phyloP scores from a whole-genome alignment of 805 yeast species.

The Phaffomyces thermotolerans region DNA sequence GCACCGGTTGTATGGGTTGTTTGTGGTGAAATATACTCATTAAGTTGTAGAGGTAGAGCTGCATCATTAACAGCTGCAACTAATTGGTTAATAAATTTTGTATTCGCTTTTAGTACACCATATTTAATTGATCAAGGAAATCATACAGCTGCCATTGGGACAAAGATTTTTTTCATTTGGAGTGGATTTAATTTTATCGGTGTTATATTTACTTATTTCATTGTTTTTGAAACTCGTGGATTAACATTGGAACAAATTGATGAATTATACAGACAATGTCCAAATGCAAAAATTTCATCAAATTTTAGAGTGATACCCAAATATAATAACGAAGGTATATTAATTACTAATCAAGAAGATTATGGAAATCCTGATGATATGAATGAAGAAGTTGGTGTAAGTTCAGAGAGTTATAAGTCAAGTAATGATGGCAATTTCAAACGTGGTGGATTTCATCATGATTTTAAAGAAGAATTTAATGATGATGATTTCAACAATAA shows the following conservation, averaged over 20 bases:
- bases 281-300: constrained; percentile 44
- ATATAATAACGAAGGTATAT: too few species aligned
- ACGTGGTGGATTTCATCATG: not conserved
- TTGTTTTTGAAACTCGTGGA: constrained; percentile 76
- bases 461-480: not conserved
- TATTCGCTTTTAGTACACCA: constrained; percentile 69
- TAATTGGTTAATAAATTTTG: constrained; percentile 74
- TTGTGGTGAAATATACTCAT: constrained; percentile 57
- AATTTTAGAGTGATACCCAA: constrained; percentile 18
- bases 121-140: constrained; percentile 62
- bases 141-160: constrained; percentile 63
- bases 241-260: constrained; percentile 76
- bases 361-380: not conserved
- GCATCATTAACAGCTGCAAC: constrained; percentile 71
- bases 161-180: constrained; percentile 74
- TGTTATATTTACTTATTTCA: constrained; percentile 52
- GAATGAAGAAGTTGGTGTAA: not conserved
- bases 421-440: not conserved
- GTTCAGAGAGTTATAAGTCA: not conserved
- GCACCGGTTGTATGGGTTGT: constrained; percentile 78
- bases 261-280: constrained; percentile 58
- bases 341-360: constrained; percentile 13
- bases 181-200: constrained; percentile 61
- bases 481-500: too few species aligned
- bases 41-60: constrained; percentile 70